Conservation (phyloP, 108 stramenopile species). For the Cyclotella baltica region DNA sequence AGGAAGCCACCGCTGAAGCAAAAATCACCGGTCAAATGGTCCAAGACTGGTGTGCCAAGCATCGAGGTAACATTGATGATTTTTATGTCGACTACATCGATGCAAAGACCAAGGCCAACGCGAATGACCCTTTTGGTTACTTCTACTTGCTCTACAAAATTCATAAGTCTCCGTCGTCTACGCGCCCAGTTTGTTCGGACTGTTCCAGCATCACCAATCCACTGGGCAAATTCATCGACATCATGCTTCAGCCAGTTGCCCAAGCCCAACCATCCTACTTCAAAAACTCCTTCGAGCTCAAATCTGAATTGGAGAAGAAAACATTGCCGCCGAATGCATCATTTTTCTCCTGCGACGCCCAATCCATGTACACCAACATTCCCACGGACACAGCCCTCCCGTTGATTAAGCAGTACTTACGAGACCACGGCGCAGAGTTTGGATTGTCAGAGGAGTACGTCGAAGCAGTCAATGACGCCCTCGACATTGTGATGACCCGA, state of each 20-base stretch:
- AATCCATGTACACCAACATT: constrained; percentile 47
- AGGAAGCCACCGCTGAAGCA: neutral
- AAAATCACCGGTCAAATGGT: neutral
- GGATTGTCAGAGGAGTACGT: neutral
- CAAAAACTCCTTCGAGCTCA: constrained; percentile 2
- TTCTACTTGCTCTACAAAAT: constrained; percentile 31
- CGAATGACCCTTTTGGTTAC: neutral
- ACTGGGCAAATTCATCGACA: neutral
- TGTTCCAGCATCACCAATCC: neutral
- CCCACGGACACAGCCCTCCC: constrained; percentile 1
- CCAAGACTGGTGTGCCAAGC: constrained; percentile 1
- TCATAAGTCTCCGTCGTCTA: constrained; percentile 21
- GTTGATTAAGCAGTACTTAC: neutral
- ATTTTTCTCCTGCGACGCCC: constrained; percentile 23
- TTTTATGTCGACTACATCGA: neutral
- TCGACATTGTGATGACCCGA: constrained; percentile 5
- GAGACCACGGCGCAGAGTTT: neutral
- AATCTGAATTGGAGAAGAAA: neutral
- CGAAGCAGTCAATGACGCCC: constrained; percentile 20
- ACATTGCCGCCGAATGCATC: neutral
- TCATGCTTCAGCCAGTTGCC: neutral
- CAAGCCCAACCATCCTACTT: neutral
- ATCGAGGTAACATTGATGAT: neutral
- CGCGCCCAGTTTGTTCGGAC: constrained; percentile 25
- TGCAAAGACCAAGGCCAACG: neutral